Evolutionary conservation across 495 filamentous ascomycete species (phyloP).

Genomic region (Chaetomidium leptoderma): DNA sequence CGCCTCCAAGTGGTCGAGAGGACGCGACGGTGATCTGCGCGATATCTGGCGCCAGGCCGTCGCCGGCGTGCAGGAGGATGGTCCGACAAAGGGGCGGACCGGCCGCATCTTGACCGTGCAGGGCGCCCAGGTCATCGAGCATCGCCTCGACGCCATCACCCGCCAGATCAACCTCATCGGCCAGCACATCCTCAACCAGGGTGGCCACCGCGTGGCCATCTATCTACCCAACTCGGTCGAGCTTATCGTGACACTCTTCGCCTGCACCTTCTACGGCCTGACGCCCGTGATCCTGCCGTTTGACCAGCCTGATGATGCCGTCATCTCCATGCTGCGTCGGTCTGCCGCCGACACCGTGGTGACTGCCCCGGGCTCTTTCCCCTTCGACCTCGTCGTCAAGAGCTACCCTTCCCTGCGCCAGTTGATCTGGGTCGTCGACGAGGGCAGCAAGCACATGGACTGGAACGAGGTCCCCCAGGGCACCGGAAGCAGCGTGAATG

Average conservation of each 20-base stretch:
- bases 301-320: slow-evolving; percentile 58
- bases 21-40: slow-evolving; percentile 82
- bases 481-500: slow-evolving; percentile 63
- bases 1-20: slow-evolving; percentile 73
- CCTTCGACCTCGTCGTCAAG: slow-evolving; percentile 66
- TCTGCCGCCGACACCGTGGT: slow-evolving; percentile 75
- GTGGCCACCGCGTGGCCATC: slow-evolving; percentile 76
- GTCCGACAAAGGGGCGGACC: slow-evolving; percentile 53
- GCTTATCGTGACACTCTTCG: slow-evolving; percentile 60
- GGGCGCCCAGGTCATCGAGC: slow-evolving; percentile 67
- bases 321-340: slow-evolving; percentile 65
- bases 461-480: slow-evolving; percentile 75
- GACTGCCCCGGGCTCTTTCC: slow-evolving; percentile 80
- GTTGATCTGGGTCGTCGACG: slow-evolving; percentile 89
- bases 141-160: slow-evolving; percentile 64
- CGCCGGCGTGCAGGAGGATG: slow-evolving; percentile 57
- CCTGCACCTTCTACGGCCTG: slow-evolving; percentile 73
- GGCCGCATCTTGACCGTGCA: slow-evolving; percentile 78
- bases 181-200: slow-evolving; percentile 60
- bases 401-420: slow-evolving; percentile 66
- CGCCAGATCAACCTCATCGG: slow-evolving; percentile 87
- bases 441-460: slow-evolving; percentile 88
- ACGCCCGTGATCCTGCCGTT: slow-evolving; percentile 81
- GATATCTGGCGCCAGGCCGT: slow-evolving; percentile 85
- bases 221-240: slow-evolving; percentile 93